These are phyloP conservation scores for Kodamaea neixiangensis DNA, from an alignment of 805 yeast genomes.

Conservation along the genomic window DNA sequence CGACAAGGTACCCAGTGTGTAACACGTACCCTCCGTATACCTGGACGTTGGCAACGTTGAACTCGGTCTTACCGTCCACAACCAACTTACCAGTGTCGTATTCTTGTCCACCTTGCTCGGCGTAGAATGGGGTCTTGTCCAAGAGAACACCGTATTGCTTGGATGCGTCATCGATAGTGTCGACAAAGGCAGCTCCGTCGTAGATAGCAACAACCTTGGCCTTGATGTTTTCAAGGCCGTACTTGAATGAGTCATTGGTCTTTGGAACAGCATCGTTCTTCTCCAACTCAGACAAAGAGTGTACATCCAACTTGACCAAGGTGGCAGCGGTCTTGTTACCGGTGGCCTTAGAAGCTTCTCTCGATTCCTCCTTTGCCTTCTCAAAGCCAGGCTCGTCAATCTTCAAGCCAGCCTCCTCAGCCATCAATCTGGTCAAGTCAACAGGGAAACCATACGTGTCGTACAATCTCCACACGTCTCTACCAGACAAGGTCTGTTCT, in stretches of 20 bases:
- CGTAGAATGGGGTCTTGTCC: conserved; percentile 92
- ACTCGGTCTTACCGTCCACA: conserved; percentile 84
- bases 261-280: conserved; percentile 61
- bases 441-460: conserved; percentile 99
- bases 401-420: conserved; percentile 92
- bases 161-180: conserved; percentile 38
- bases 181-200: conserved; percentile 63
- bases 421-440: conserved; percentile 96
- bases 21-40: conserved; percentile 91
- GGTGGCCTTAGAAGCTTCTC: conserved; percentile 93
- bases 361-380: conserved; percentile 81
- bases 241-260: conserved; percentile 83
- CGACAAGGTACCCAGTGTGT: conserved; percentile 84
- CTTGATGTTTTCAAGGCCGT: conserved; percentile 66
- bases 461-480: conserved; percentile 96
- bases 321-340: conserved; percentile 58
- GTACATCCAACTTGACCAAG: conserved; percentile 85
- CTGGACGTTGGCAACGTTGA: conserved; percentile 90
- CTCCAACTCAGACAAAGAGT: conserved; percentile 74
- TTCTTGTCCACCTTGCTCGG: conserved; percentile 99
- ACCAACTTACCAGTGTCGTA: conserved; percentile 92
- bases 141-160: conserved; percentile 75
- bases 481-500: conserved; percentile 79
- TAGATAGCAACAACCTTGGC: conserved; percentile 73
- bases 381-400: conserved; percentile 94